Percentiles rank a stretch among this genome's conserved stretches.
These are phyloP conservation scores for Sporothrix globosa DNA, from an alignment of 2,329 filamentous ascomycete species.

Conservation along the genomic window DNA sequence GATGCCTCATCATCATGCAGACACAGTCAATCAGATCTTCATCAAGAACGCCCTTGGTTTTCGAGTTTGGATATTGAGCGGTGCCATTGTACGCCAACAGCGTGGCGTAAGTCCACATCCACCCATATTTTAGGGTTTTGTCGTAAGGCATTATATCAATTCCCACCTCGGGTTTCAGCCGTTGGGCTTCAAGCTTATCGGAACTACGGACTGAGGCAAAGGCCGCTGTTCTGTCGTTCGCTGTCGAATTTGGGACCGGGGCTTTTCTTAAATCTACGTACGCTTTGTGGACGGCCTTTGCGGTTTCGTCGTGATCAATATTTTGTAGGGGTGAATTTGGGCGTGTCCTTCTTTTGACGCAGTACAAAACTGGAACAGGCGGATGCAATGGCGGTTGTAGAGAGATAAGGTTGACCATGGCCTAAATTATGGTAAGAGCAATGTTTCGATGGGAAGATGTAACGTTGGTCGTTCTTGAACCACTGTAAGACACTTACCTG, in stretches of 20 bases:
- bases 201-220: neutral
- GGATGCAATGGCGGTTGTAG: neutral
- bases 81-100: neutral
- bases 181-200: neutral
- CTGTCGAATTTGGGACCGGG: no score
- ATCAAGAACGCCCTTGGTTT: slow-evolving; percentile 8
- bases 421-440: neutral
- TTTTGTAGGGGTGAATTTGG: no score
- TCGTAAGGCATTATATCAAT: slow-evolving; percentile 20
- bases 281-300: neutral
- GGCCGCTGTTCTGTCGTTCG: neutral
- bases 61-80: neutral
- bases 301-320: neutral
- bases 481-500: slow-evolving; percentile 17
- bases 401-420: slow-evolving; percentile 13
- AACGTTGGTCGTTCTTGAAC: no score
- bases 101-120: slow-evolving; percentile 32
- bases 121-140: neutral
- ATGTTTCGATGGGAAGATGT: neutral
- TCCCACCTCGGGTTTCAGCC: neutral
- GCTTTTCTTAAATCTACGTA: neutral
- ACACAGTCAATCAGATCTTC: slow-evolving; percentile 20
- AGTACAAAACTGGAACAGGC: slow-evolving; percentile 23
- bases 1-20: slow-evolving; percentile 31
- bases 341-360: neutral